These are phyloP conservation scores for Cyberlindnera meyerae DNA, from an alignment of 805 yeast species.

Conservation along the genomic window DNA sequence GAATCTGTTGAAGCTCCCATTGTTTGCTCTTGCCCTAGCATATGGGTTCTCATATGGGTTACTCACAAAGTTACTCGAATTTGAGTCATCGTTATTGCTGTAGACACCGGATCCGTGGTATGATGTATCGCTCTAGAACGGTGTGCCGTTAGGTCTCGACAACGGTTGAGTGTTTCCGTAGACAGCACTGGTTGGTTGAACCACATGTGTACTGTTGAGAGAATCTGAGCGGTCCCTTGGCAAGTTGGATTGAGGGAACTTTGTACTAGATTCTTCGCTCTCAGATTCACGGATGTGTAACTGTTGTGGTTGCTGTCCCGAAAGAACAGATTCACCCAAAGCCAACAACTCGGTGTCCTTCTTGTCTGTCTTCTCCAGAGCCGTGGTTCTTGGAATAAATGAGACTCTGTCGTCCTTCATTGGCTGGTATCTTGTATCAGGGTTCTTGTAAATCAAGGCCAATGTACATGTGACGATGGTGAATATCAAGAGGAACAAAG, in stretches of 20 bases:
- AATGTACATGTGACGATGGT: conserved; percentile 83
- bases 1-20: conserved; percentile 3
- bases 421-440: conserved; percentile 93
- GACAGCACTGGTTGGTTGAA: conserved; percentile 26
- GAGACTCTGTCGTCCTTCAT: conserved; percentile 95
- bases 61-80: conserved; percentile 6
- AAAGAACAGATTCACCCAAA: conserved; percentile 26
- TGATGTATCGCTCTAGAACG: conserved; percentile 17
- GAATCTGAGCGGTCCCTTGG: conserved; percentile 22
- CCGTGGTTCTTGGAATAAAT: conserved; percentile 65
- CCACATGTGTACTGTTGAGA: conserved; percentile 10
- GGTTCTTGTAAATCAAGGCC: conserved; percentile 83
- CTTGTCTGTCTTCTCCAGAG: conserved; percentile 22
- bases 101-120: conserved; percentile 20
- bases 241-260: conserved; percentile 15
- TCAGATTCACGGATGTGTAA: conserved; percentile 14
- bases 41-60: conserved; percentile 23
- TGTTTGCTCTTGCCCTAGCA: conserved; percentile 21
- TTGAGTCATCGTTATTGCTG: conserved; percentile 2
- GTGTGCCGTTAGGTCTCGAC: conserved; percentile 16
- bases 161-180: conserved; percentile 18
- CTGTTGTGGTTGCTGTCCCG: conserved; percentile 27
- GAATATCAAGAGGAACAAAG: conserved; percentile 74
- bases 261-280: conserved; percentile 10
- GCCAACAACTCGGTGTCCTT: conserved; percentile 27